Conservation (phyloP, 2,329 filamentous ascomycete genomes). For the Arthrobotrys pseudoclavata region DNA sequence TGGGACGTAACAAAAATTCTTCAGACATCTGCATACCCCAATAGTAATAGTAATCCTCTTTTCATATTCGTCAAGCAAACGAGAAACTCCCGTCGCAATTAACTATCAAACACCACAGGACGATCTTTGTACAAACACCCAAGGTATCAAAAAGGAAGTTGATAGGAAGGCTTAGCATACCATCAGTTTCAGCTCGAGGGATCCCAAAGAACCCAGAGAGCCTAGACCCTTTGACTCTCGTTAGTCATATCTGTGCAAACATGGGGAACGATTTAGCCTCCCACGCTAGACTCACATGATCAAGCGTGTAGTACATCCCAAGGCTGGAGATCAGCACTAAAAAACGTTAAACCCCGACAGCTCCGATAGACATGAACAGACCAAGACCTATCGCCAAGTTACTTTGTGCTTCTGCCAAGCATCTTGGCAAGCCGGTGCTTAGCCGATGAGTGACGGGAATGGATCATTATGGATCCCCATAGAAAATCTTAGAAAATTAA, state of each 20-base stretch:
- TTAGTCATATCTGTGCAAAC: slow-evolving; percentile 12
- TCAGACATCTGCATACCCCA: background rate
- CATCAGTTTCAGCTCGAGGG: background rate
- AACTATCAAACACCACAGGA: slow-evolving; percentile 8
- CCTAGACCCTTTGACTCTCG: slow-evolving; percentile 28
- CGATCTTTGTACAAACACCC: slow-evolving; percentile 18
- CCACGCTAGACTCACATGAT: slow-evolving; percentile 19
- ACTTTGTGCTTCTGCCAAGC: slow-evolving; percentile 6
- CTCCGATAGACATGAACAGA: background rate
- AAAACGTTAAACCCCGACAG: slow-evolving; percentile 1
- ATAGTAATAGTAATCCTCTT: slow-evolving; percentile 9
- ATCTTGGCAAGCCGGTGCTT: slow-evolving; percentile 18
- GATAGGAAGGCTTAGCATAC: slow-evolving; percentile 40
- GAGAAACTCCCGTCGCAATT: slow-evolving; percentile 19
- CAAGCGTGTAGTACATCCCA: slow-evolving; percentile 1
- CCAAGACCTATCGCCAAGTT: slow-evolving; percentile 20
- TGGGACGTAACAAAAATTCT: slow-evolving; percentile 2
- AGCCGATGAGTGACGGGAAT: slow-evolving; percentile 8
- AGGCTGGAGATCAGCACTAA: slow-evolving; percentile 7
- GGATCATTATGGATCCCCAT: too few species aligned
- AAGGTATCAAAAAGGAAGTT: slow-evolving; percentile 39
- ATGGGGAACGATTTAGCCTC: slow-evolving; percentile 3
- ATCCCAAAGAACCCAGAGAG: background rate
- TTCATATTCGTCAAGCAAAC: slow-evolving; percentile 10
- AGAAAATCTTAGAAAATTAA: too few species aligned